Conservation (phyloP, 345 rosid genomes). For the Arabidopsis arenosa region DNA sequence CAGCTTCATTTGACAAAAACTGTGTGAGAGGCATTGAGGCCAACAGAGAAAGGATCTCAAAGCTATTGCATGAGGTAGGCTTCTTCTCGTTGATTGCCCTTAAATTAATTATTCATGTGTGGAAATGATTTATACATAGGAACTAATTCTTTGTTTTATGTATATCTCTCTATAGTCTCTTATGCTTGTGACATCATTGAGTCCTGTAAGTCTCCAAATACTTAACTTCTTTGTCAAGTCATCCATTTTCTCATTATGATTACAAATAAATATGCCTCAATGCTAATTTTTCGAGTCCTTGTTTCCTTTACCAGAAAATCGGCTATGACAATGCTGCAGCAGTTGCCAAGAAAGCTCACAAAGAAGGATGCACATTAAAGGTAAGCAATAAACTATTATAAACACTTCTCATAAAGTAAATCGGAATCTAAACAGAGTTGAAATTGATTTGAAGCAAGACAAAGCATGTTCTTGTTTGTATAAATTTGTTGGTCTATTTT, state of each 20-base stretch:
- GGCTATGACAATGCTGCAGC: slow-evolving; percentile 96
- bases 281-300: slow-evolving; percentile 8
- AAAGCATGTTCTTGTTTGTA: background rate
- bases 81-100: slow-evolving; percentile 38
- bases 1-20: slow-evolving; percentile 91
- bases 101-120: slow-evolving; percentile 16
- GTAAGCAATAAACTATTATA: slow-evolving; percentile 43
- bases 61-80: slow-evolving; percentile 84
- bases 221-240: slow-evolving; percentile 1
- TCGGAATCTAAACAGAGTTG: too few relatives aligned
- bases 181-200: slow-evolving; percentile 95
- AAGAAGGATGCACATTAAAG: slow-evolving; percentile 89
- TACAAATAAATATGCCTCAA: background rate
- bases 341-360: slow-evolving; percentile 96
- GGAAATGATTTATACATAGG: background rate
- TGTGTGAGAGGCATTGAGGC: slow-evolving; percentile 90
- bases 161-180: slow-evolving; percentile 57
- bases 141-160: slow-evolving; percentile 9
- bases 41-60: slow-evolving; percentile 81
- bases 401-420: too few relatives aligned
- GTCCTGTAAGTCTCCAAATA: slow-evolving; percentile 69
- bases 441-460: slow-evolving; percentile 4
- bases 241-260: background rate
- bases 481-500: background rate
- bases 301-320: slow-evolving; percentile 67